Conservation (phyloP, 257 asterid species). For the Penstemon eatonii region DNA sequence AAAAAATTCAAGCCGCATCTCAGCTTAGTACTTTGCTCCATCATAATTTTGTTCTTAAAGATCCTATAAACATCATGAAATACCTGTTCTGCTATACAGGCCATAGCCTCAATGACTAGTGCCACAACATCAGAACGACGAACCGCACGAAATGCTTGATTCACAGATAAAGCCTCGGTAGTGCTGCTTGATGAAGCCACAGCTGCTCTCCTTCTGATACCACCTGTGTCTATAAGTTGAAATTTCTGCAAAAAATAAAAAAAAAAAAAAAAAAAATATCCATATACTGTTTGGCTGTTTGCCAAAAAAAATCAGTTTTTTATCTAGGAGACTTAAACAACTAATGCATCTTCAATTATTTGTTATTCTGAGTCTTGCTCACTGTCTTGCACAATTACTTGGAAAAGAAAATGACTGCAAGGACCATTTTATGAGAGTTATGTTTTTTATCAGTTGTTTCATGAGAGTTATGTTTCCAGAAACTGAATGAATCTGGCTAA, state of each 20-base stretch:
- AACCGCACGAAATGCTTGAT: constrained; percentile 89
- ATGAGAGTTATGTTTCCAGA: constrained; percentile 9
- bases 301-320: constrained; percentile 12
- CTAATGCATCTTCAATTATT: neutral
- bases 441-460: too few relatives aligned
- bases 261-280: constrained; percentile 1
- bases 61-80: constrained; percentile 14
- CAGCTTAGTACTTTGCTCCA: constrained; percentile 8
- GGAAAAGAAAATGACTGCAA: neutral
- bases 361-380: neutral
- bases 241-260: constrained; percentile 52
- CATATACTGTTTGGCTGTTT: neutral
- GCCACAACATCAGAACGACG: constrained; percentile 97
- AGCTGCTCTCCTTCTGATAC: constrained; percentile 79
- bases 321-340: constrained; percentile 1
- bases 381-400: neutral
- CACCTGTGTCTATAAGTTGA: constrained; percentile 89
- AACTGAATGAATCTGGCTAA: neutral
- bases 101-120: constrained; percentile 94
- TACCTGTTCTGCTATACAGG: constrained; percentile 99
- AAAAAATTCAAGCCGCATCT: neutral
- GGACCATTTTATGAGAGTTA: constrained; percentile 9
- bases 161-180: constrained; percentile 88
- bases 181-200: constrained; percentile 97
- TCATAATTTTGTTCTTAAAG: constrained; percentile 10